A percentile compares a stretch with the other conserved stretches of the same genome.
Evolutionary conservation across 441 rosid genomes (phyloP).

Genomic region (Sinapis alba): DNA sequence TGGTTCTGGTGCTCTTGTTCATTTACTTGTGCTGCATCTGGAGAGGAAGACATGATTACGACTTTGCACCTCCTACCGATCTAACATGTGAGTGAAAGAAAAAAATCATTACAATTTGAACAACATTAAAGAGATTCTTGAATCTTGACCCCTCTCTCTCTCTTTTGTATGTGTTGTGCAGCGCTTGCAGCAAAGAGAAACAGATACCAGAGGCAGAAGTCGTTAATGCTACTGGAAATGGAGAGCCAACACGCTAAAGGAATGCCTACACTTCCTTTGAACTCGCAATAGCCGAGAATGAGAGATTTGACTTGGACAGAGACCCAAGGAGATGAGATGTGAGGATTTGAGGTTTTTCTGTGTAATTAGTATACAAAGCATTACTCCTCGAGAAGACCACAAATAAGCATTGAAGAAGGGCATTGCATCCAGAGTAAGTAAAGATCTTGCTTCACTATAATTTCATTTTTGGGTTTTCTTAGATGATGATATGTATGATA

Average conservation of each 20-base stretch:
- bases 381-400: conserved; percentile 27
- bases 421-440: conserved; percentile 8
- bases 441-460: conserved; percentile 3
- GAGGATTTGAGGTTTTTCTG: conserved; percentile 25
- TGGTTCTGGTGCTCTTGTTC: conserved; percentile 49
- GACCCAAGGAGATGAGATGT: conserved; percentile 12
- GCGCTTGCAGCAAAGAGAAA: conserved; percentile 92
- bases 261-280: conserved; percentile 68
- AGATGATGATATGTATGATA: conserved; percentile 13
- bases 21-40: conserved; percentile 66
- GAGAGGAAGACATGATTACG: conserved; percentile 80
- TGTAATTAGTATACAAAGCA: conserved; percentile 43
- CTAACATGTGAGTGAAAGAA: conserved; percentile 67
- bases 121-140: conserved; percentile 1
- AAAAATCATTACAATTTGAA: not conserved
- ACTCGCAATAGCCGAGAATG: conserved; percentile 51
- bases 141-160: conserved; percentile 8
- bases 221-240: conserved; percentile 90
- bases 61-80: conserved; percentile 91
- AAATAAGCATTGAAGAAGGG: not conserved
- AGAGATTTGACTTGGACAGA: conserved; percentile 33
- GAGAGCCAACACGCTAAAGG: conserved; percentile 97
- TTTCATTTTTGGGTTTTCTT: conserved; percentile 15
- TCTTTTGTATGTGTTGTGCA: conserved; percentile 35
- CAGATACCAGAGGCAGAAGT: conserved; percentile 88